Conservation (phyloP, 441 rosid species). For the Dalechampia spathulata region DNA sequence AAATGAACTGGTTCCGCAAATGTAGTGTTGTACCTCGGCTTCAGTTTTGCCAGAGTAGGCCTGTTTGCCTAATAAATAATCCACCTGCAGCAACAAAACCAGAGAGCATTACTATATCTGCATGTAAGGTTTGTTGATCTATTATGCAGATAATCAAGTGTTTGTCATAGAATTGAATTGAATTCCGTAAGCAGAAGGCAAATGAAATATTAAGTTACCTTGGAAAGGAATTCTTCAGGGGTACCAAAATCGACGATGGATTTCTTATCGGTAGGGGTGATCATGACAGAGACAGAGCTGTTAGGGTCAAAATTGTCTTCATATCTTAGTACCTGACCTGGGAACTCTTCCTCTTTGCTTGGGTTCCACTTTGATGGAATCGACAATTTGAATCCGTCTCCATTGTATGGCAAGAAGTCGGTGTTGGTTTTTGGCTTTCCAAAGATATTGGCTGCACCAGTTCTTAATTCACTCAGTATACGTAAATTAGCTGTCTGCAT, state of each 20-base stretch:
- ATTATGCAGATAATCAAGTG: too few species aligned
- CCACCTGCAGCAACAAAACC: constrained; percentile 44
- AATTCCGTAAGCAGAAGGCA: too few species aligned
- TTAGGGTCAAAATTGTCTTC: constrained; percentile 90
- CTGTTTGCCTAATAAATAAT: constrained; percentile 79
- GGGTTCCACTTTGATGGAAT: constrained; percentile 96
- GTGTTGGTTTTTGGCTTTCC: constrained; percentile 98
- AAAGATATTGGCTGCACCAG: constrained; percentile 75
- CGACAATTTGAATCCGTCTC: constrained; percentile 67
- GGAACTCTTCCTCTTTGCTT: constrained; percentile 82
- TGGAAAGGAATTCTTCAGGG: constrained; percentile 73
- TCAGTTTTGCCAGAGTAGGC: constrained; percentile 65
- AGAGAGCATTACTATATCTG: too few species aligned
- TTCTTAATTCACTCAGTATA: neutral
- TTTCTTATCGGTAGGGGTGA: constrained; percentile 86
- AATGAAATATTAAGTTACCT: constrained; percentile 29
- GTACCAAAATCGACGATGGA: constrained; percentile 82
- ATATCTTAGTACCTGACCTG: constrained; percentile 84
- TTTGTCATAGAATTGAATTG: too few species aligned
- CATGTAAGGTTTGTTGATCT: too few species aligned
- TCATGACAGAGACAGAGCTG: constrained; percentile 58
- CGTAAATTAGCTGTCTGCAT: too few species aligned
- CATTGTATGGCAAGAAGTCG: constrained; percentile 68
- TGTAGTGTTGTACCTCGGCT: constrained; percentile 83
- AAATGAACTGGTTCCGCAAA: too few species aligned